Conservation (phyloP, 352 stramenopile genomes). For the Globisporangium carolinianum region DNA sequence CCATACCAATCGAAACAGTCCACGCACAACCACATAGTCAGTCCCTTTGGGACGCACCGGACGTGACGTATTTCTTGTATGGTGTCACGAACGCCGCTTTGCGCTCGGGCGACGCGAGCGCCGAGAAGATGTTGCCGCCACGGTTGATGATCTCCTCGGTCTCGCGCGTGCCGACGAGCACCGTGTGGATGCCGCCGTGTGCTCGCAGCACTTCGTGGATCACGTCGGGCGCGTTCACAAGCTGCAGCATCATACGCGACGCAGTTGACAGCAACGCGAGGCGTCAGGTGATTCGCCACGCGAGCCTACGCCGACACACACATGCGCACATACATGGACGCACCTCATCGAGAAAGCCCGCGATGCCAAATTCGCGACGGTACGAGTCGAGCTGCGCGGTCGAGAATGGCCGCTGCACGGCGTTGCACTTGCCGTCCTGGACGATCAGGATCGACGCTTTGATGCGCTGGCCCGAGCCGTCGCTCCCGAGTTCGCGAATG, state of each 20-base stretch:
- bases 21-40: background rate
- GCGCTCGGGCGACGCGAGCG: slow-evolving; percentile 44
- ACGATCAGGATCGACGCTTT: slow-evolving; percentile 71
- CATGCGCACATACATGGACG: background rate
- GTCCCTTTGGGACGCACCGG: slow-evolving; percentile 22
- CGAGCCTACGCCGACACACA: no score
- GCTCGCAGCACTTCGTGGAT: slow-evolving; percentile 72
- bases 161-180: slow-evolving; percentile 60
- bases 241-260: slow-evolving; percentile 13
- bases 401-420: slow-evolving; percentile 51
- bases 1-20: no score
- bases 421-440: slow-evolving; percentile 43
- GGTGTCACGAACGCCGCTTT: slow-evolving; percentile 75
- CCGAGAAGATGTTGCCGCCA: slow-evolving; percentile 53
- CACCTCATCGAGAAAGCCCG: slow-evolving; percentile 76
- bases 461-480: slow-evolving; percentile 30
- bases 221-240: slow-evolving; percentile 75
- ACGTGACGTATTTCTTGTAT: slow-evolving; percentile 84
- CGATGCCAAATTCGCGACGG: slow-evolving; percentile 52
- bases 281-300: no score
- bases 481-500: slow-evolving; percentile 53
- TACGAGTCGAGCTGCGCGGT: slow-evolving; percentile 46
- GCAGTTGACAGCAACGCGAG: no score
- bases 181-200: slow-evolving; percentile 69
- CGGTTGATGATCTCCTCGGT: slow-evolving; percentile 78